Percentiles rank a stretch among this genome's conserved stretches.
These are phyloP conservation scores for Amaranthus hypochondriacus DNA, from an alignment of 148 eudicot genomes.

Conservation along the genomic window DNA sequence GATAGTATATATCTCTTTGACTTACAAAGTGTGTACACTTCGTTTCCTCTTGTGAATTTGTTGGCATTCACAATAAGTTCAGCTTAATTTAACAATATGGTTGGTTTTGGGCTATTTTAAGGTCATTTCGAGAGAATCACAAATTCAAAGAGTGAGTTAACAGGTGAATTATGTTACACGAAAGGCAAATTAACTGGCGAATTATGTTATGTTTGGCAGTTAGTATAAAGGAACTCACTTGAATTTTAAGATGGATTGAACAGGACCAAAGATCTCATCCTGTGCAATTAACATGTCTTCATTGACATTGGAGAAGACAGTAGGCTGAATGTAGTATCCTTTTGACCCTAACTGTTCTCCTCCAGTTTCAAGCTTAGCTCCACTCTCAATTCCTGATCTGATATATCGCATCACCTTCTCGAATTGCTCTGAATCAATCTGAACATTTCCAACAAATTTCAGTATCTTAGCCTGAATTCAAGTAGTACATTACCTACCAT, in stretches of 20 bases:
- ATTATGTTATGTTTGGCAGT: background rate
- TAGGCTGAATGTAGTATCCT: slow-evolving; percentile 60
- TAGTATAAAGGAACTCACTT: slow-evolving; percentile 11
- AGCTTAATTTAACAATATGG: no score
- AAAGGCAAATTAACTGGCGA: no score
- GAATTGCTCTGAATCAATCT: slow-evolving; percentile 57
- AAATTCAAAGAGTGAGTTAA: no score
- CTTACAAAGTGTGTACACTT: no score
- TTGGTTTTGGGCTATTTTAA: no score
- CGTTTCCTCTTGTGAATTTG: no score
- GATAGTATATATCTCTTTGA: no score
- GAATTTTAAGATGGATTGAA: slow-evolving; percentile 60
- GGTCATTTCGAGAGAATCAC: no score
- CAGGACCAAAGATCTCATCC: slow-evolving; percentile 70
- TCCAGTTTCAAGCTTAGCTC: slow-evolving; percentile 57
- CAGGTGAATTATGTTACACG: no score
- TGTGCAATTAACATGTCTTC: slow-evolving; percentile 62
- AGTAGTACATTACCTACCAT: no score
- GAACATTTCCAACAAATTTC: background rate
- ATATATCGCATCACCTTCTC: slow-evolving; percentile 54
- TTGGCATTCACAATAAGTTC: no score
- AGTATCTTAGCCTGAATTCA: no score
- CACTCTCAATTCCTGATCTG: slow-evolving; percentile 41
- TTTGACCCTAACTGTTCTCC: slow-evolving; percentile 46
- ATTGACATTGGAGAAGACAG: slow-evolving; percentile 58